These are phyloP conservation scores for Logfia minima DNA, from an alignment of 129 eudicot species.

Conservation along the genomic window DNA sequence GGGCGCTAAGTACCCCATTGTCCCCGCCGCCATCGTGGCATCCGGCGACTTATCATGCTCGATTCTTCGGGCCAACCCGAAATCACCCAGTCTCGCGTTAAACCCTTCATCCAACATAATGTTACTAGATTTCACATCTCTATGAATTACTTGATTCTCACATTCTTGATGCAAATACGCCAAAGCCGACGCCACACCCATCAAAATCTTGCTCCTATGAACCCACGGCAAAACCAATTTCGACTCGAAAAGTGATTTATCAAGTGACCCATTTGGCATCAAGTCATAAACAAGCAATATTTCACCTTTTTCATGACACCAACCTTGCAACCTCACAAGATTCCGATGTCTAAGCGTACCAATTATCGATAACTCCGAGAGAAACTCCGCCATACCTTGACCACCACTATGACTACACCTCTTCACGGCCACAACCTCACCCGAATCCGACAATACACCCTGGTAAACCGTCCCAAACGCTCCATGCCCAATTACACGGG, in stretches of 20 bases:
- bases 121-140: constrained; percentile 86
- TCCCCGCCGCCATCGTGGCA: constrained; percentile 89
- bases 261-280: constrained; percentile 96
- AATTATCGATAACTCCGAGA: constrained; percentile 82
- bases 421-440: constrained; percentile 80
- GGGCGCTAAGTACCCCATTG: constrained; percentile 95
- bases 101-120: constrained; percentile 95
- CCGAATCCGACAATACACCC: constrained; percentile 65
- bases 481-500: constrained; percentile 75
- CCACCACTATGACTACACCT: constrained; percentile 77
- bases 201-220: constrained; percentile 63
- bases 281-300: constrained; percentile 72
- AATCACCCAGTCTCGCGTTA: constrained; percentile 85
- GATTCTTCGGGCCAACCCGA: constrained; percentile 73
- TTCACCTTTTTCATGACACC: constrained; percentile 96
- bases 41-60: constrained; percentile 94
- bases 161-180: constrained; percentile 96
- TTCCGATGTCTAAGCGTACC: constrained; percentile 92
- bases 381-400: constrained; percentile 83
- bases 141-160: constrained; percentile 82
- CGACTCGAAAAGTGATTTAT: constrained; percentile 84
- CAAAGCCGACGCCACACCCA: constrained; percentile 87
- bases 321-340: constrained; percentile 87
- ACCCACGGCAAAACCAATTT: constrained; percentile 63
- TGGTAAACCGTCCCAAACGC: constrained; percentile 91